Conservation (phyloP, 169 alveolate genomes). For the Condylostoma magnum region DNA sequence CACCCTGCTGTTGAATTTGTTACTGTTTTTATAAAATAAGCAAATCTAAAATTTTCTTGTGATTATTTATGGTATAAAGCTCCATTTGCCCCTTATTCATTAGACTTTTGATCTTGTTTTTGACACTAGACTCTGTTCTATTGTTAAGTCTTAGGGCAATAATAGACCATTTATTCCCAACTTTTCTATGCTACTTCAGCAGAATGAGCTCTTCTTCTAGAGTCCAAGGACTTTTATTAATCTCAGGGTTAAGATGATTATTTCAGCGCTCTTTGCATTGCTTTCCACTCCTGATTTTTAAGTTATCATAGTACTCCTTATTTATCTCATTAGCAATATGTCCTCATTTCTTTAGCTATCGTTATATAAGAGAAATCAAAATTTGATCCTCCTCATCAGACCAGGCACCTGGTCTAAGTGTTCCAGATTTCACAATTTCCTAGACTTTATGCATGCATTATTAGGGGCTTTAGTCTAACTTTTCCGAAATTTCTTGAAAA, state of each 20-base stretch:
- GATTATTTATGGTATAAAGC: neutral
- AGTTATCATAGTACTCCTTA: slow-evolving; percentile 27
- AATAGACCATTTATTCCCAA: slow-evolving; percentile 74
- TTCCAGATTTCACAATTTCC: slow-evolving; percentile 13
- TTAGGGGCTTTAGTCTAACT: neutral
- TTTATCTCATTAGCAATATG: slow-evolving; percentile 64
- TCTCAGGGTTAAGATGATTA: slow-evolving; percentile 61
- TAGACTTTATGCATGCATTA: neutral
- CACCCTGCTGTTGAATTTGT: too few relatives aligned
- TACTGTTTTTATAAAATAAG: too few relatives aligned
- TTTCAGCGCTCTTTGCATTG: slow-evolving; percentile 77
- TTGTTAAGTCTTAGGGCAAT: slow-evolving; percentile 64
- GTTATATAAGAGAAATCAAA: slow-evolving; percentile 40
- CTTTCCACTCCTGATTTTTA: slow-evolving; percentile 52
- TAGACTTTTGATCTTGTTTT: slow-evolving; percentile 66
- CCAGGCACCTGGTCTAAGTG: slow-evolving; percentile 36
- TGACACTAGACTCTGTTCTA: slow-evolving; percentile 73
- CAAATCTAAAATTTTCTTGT: too few relatives aligned
- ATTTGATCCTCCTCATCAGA: slow-evolving; percentile 54
- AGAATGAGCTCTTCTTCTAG: slow-evolving; percentile 56
- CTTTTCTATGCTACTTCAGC: slow-evolving; percentile 41
- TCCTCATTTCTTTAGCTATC: slow-evolving; percentile 68
- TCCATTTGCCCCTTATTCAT: slow-evolving; percentile 42
- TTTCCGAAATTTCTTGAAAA: neutral
- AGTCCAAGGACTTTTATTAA: slow-evolving; percentile 60